phyloP scores from a whole-genome alignment of 345 rosid genomes.

The Laguncularia racemosa region DNA sequence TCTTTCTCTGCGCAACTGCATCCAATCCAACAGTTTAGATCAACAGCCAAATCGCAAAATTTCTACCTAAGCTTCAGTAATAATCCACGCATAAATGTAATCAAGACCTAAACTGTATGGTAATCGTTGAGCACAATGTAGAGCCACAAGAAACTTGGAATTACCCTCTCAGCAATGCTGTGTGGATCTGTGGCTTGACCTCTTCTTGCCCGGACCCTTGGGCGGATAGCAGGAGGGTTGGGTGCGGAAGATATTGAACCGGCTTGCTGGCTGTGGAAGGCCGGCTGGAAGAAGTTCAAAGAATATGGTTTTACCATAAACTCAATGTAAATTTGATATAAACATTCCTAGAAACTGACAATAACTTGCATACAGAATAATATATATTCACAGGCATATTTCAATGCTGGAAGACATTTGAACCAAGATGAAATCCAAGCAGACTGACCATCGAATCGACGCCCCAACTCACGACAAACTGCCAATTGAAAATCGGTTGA shows the following conservation, averaged over 20 bases:
- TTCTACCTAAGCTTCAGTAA: neutral
- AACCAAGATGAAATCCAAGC: no score
- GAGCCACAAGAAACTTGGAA: neutral
- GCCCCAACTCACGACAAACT: no score
- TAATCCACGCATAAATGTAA: no score
- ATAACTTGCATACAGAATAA: no score
- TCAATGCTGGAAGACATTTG: no score
- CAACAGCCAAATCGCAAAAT: neutral
- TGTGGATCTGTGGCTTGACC: slow-evolving; percentile 68
- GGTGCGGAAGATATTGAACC: slow-evolving; percentile 27
- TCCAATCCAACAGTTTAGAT: slow-evolving; percentile 1
- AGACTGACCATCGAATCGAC: no score
- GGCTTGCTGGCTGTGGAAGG: slow-evolving; percentile 32
- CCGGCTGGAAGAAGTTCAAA: slow-evolving; percentile 19
- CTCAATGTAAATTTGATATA: neutral
- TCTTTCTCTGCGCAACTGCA: slow-evolving; percentile 68
- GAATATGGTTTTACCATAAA: neutral
- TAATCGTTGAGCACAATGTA: neutral
- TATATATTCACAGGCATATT: no score
- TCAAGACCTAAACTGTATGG: no score
- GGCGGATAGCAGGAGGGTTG: slow-evolving; percentile 41
- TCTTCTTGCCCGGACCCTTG: slow-evolving; percentile 57
- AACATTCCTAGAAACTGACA: no score
- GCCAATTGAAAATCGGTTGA: no score
- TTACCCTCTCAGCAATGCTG: slow-evolving; percentile 68